Conservation (phyloP, 768 basidiomycete genomes). For the Auricularia cornea region DNA sequence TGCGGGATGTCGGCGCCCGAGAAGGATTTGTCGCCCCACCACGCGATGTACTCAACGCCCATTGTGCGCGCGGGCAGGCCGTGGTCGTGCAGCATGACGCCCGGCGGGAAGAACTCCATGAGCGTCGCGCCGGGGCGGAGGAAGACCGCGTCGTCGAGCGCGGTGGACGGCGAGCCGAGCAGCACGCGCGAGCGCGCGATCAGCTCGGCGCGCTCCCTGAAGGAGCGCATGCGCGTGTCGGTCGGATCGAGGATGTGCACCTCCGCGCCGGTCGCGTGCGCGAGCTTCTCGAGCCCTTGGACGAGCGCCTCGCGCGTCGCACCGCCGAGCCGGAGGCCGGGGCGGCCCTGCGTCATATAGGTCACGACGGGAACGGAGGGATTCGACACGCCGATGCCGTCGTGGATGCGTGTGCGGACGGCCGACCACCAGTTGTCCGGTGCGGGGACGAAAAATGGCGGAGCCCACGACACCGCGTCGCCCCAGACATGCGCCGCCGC, state of each 20-base stretch:
- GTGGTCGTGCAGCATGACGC: conserved; percentile 55
- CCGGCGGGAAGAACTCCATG: conserved; percentile 69
- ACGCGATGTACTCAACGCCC: conserved; percentile 51
- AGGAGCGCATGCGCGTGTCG: background rate
- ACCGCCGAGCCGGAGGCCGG: conserved; percentile 41
- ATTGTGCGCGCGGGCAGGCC: conserved; percentile 47
- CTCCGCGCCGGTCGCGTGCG: conserved; percentile 43
- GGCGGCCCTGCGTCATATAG: conserved; percentile 56
- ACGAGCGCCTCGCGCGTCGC: conserved; percentile 57
- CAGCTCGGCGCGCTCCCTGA: background rate
- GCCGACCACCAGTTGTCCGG: conserved; percentile 60
- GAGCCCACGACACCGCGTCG: conserved; percentile 30
- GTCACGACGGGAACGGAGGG: conserved; percentile 43
- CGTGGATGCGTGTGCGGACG: conserved; percentile 27
- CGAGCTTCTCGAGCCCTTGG: conserved; percentile 44
- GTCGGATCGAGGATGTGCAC: conserved; percentile 36
- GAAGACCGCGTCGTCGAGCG: conserved; percentile 62
- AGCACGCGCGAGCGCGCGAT: conserved; percentile 36
- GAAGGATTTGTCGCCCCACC: conserved; percentile 34
- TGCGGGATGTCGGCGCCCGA: background rate
- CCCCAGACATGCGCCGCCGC: background rate
- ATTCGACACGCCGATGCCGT: conserved; percentile 26
- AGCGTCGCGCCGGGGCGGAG: conserved; percentile 55
- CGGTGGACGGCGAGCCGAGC: conserved; percentile 49
- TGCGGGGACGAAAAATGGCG: conserved; percentile 35